Percentiles rank a stretch among this genome's conserved stretches.
These are phyloP conservation scores for Apiospora malaysiana DNA, from an alignment of 2,329 filamentous ascomycete species.

Conservation along the genomic window DNA sequence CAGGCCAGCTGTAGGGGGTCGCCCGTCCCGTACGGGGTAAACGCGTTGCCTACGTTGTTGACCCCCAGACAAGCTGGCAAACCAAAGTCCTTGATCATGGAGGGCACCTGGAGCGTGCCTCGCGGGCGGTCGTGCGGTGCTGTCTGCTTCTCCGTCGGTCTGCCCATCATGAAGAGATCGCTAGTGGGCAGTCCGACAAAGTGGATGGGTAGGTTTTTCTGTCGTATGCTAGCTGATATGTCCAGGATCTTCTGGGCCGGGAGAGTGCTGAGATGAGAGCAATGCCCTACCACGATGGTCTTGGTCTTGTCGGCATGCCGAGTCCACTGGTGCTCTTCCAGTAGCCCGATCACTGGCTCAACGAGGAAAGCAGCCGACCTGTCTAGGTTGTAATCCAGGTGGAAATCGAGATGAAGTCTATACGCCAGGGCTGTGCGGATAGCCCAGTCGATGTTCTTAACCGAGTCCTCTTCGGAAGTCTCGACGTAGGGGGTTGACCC, in stretches of 20 bases:
- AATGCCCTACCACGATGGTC: slow-evolving; percentile 70
- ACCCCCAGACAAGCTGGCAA: slow-evolving; percentile 67
- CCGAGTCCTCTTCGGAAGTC: slow-evolving; percentile 49
- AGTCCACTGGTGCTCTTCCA: slow-evolving; percentile 58
- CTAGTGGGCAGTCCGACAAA: slow-evolving; percentile 75
- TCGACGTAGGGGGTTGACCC: slow-evolving; percentile 77
- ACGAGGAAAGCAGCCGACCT: slow-evolving; percentile 25
- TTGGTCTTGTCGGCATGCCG: slow-evolving; percentile 43
- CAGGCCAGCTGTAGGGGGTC: slow-evolving; percentile 70
- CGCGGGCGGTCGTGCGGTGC: slow-evolving; percentile 44
- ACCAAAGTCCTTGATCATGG: slow-evolving; percentile 63
- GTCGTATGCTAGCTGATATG: slow-evolving; percentile 54
- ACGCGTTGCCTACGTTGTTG: slow-evolving; percentile 78
- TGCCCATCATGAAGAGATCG: slow-evolving; percentile 75
- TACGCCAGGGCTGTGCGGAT: slow-evolving; percentile 57
- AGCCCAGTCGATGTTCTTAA: slow-evolving; percentile 68
- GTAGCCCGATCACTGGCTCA: slow-evolving; percentile 53
- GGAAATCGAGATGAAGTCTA: slow-evolving; percentile 69
- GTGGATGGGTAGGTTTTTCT: slow-evolving; percentile 59
- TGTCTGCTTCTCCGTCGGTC: slow-evolving; percentile 34
- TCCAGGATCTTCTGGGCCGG: slow-evolving; percentile 52
- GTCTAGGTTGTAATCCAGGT: slow-evolving; percentile 73
- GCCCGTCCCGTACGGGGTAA: slow-evolving; percentile 71
- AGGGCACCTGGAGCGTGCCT: slow-evolving; percentile 66
- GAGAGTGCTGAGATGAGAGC: slow-evolving; percentile 68